Base-by-base conservation (phyloP, 805 yeast genomes). In the Spathaspora hagerdaliae region DNA sequence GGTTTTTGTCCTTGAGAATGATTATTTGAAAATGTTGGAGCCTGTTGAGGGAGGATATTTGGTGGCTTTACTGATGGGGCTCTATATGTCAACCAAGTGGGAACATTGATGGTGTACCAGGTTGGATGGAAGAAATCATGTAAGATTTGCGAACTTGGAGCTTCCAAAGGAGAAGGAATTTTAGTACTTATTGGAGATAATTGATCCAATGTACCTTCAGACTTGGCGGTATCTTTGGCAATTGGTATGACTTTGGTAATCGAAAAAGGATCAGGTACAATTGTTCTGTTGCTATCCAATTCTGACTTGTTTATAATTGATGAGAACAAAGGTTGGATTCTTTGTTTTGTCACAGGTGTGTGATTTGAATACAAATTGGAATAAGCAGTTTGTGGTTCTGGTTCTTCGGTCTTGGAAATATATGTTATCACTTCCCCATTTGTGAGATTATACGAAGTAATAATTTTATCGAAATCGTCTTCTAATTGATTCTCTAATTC, bases 261-360 rank as follows among this genome's bases (percentile, higher is more conserved):
- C 39, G 75, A 73, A 57, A 87, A 83, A 11, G 83, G 83, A 29
- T 82, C 83, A 8, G 87, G 88, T 4, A 86, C 74, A 2, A 75
- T 66, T 2, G 86, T 79, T 41, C 81, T 82, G 50, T 96, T 79
- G 38, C 83, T 79, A 59, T 94, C 98, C 43, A 90, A 65, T 15
- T 77, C 69, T 0, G 97, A 87, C 55, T 81, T 85, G 27, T 78
- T 75, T 31, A 79, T 74, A 33, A 84, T 65, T 0, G 96, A 84
- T 6, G 96, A 77, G 59, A 94, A 92, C 41, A 94, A 70, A 11
- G 97, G 96, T 27, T 79, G 74, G 36, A 83, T 89, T 36, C 78
- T 77, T 14, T 78, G 77, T 3, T 85, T 81, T 3, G 45, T 32
- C 13, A 43, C 41, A 41, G 52, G 53, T 6, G 55, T 58, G 24